Evolutionary conservation across 2,329 filamentous ascomycete species (phyloP).

Genomic region (Tolypocladium cylindrosporum): DNA sequence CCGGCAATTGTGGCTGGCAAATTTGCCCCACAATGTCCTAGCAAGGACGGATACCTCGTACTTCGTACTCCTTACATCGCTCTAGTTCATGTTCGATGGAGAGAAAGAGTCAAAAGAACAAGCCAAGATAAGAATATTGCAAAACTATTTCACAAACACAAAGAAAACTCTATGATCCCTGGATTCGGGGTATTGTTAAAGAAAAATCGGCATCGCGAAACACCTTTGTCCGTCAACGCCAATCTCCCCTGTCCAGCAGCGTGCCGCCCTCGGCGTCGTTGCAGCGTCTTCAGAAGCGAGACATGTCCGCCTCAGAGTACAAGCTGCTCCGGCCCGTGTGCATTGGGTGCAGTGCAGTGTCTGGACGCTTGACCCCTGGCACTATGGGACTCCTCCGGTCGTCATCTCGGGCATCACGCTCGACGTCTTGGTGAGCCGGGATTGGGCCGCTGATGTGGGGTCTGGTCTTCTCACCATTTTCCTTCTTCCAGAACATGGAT

Average conservation of each 20-base stretch:
- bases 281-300: slow-evolving; percentile 28
- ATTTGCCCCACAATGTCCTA: neutral
- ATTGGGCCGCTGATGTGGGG: slow-evolving; percentile 24
- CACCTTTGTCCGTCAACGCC: neutral
- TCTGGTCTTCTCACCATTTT: slow-evolving; percentile 15
- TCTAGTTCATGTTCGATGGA: neutral
- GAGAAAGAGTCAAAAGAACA: neutral
- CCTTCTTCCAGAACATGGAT: slow-evolving; percentile 23
- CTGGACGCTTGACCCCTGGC: slow-evolving; percentile 43
- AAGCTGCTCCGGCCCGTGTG: slow-evolving; percentile 30
- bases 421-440: slow-evolving; percentile 23
- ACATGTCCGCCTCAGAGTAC: slow-evolving; percentile 42
- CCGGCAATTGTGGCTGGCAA: neutral
- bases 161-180: neutral
- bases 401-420: slow-evolving; percentile 17
- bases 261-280: neutral
- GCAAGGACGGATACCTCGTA: too few relatives aligned
- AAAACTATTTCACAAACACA: neutral
- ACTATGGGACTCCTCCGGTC: slow-evolving; percentile 43
- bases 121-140: neutral
- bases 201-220: neutral
- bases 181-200: slow-evolving; percentile 2
- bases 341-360: slow-evolving; percentile 48
- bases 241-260: neutral
- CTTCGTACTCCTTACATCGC: neutral